These are phyloP conservation scores for Epithele typhae DNA, from an alignment of 768 basidiomycete species.

Conservation along the genomic window DNA sequence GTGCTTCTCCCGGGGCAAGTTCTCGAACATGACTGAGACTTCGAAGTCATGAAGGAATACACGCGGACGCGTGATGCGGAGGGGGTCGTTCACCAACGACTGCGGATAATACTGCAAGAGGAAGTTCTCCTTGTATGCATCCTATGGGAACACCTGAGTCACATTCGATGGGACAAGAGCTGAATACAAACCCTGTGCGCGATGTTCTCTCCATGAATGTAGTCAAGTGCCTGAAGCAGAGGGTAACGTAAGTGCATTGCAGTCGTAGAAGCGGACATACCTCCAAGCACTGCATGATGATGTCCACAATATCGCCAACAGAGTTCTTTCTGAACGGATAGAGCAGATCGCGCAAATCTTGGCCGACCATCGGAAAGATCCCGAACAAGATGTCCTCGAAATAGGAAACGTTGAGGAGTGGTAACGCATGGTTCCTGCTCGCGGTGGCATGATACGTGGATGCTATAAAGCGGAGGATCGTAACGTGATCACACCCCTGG, in stretches of 20 bases:
- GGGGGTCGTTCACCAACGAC: neutral
- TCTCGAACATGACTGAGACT: neutral
- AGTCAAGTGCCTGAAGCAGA: conserved; percentile 1
- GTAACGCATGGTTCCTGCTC: conserved; percentile 26
- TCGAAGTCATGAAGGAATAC: conserved; percentile 8
- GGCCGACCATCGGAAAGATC: conserved; percentile 24
- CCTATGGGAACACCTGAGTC: neutral
- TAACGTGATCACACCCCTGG: conserved; percentile 6
- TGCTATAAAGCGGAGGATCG: conserved; percentile 20
- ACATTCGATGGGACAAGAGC: neutral
- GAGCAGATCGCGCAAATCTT: conserved; percentile 3
- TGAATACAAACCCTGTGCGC: conserved; percentile 1
- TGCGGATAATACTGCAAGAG: conserved; percentile 6
- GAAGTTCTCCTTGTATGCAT: conserved; percentile 8
- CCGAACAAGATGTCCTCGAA: conserved; percentile 27
- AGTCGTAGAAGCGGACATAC: conserved; percentile 7
- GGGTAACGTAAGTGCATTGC: neutral
- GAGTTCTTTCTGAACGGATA: conserved; percentile 25
- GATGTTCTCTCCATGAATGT: neutral
- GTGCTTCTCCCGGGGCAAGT: neutral
- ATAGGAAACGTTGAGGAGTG: conserved; percentile 23
- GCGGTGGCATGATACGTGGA: conserved; percentile 7
- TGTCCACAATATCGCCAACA: conserved; percentile 27
- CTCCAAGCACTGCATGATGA: conserved; percentile 29
- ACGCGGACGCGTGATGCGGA: conserved; percentile 1